Evolutionary conservation across 768 basidiomycete genomes (phyloP), one percentile per base, ranked within the genome.

Genomic region (Psilocybe tampanensis): DNA sequence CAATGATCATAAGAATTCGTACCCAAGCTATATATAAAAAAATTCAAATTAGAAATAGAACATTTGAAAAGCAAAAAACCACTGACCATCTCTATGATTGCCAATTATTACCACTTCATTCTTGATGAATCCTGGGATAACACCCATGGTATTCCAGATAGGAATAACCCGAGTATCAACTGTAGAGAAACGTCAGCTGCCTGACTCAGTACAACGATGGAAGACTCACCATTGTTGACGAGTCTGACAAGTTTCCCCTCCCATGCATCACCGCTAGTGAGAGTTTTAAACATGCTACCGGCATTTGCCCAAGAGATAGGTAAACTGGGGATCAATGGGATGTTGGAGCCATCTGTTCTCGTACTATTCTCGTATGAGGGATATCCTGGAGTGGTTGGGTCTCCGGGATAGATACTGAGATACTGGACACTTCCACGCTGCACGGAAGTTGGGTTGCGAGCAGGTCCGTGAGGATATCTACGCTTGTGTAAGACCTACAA

Each of bases 231-330:
- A 61, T 81, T 77, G 62, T 86, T 87, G 8, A 83, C 80, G 44
- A 85, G 66, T 52, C 78, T 80, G n/a, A 89, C 47, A 67, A 77
- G 51, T 71, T 84, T 50, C 67, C 62, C 66, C 70, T 76, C 33
- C 17, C 60, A 60, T 13, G 57, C 52, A 24, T 62, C 62, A 5
- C 60, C 62, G 23, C 41, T 51, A 8, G 54, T 55, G 19, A 68
- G 41, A 5, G 65, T 65, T 47, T 56, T 66, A 33, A 94, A 74
- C 2, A 94, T 73, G 8, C 80, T 74, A 58, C 84, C 70, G 0
- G 92, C 95, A 68, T 94, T 96, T 39, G 78, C 72, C 88, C 91
- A 95, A 1, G 90, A 92, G 59, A 97, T 86, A 2, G 96, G 96
- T n/a, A 98, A 71, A 64, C 91, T 94, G 0, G 92, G 92, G 58